phyloP scores from a whole-genome alignment of 495 filamentous ascomycete species.

The Penicillium paradoxum region DNA sequence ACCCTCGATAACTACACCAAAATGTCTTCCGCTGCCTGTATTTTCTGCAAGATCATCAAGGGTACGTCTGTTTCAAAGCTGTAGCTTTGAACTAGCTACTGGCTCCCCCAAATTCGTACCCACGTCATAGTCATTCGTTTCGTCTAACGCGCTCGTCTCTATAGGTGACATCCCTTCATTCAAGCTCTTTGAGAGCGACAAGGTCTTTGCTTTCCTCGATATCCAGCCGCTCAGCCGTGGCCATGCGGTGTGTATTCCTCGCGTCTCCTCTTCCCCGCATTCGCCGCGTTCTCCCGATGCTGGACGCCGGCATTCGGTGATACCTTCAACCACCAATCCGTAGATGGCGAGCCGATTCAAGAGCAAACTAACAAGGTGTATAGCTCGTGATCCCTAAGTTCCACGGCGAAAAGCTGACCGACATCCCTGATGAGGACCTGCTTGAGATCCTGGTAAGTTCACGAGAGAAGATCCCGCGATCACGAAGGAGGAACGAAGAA shows the following conservation, averaged over 20 bases:
- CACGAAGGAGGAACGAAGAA: background rate
- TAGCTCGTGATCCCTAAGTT: conserved; percentile 95
- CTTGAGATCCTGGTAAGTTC: conserved; percentile 69
- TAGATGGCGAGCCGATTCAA: background rate
- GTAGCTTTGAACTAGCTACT: background rate
- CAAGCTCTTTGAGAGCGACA: conserved; percentile 90
- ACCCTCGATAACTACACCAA: conserved; percentile 8
- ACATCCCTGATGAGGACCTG: conserved; percentile 89
- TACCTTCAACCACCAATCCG: background rate
- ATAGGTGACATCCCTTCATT: conserved; percentile 90
- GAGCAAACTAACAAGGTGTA: conserved; percentile 12
- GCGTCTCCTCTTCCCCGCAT: conserved; percentile 20
- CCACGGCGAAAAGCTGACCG: conserved; percentile 87
- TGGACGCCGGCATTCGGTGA: background rate
- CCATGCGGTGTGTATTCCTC: conserved; percentile 59
- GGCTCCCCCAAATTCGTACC: background rate
- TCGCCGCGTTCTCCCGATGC: background rate
- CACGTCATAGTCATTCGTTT: background rate
- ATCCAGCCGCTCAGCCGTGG: conserved; percentile 82
- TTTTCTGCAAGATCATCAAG: conserved; percentile 99
- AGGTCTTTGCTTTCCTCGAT: conserved; percentile 94
- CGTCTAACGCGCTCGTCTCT: background rate
- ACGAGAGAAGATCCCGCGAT: background rate
- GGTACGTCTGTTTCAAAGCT: conserved; percentile 44
- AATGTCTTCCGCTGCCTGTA: conserved; percentile 62